These are phyloP conservation scores for Centella asiatica DNA, from an alignment of 129 eudicot genomes.

Conservation along the genomic window DNA sequence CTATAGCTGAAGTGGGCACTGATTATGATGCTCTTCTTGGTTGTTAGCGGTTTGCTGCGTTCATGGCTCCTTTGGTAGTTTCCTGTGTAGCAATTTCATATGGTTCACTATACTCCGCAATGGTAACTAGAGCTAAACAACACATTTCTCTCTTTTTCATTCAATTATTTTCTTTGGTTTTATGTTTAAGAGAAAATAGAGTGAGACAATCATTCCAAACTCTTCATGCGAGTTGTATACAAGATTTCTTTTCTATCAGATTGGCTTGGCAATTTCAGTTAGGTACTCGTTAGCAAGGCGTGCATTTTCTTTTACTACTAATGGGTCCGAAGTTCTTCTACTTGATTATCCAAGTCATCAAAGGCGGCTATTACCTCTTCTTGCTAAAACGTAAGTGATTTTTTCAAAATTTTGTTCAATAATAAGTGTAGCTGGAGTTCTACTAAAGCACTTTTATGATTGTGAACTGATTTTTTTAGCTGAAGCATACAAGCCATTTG, in stretches of 20 bases:
- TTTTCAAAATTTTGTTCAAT: too few relatives aligned
- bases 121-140: conserved; percentile 32
- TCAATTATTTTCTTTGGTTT: background rate
- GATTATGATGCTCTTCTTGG: conserved; percentile 9
- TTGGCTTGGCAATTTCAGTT: conserved; percentile 62
- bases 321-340: conserved; percentile 70
- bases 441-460: too few relatives aligned
- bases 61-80: conserved; percentile 83
- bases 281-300: conserved; percentile 78
- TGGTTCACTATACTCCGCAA: conserved; percentile 60
- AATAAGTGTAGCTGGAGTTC: too few relatives aligned
- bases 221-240: too few relatives aligned
- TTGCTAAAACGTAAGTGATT: conserved; percentile 86
- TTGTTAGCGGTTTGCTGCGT: conserved; percentile 84
- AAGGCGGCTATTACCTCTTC: conserved; percentile 76
- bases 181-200: too few relatives aligned
- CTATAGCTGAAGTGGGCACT: too few relatives aligned
- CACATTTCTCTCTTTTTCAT: background rate
- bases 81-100: conserved; percentile 73
- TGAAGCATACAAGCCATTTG: too few relatives aligned
- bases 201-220: too few relatives aligned
- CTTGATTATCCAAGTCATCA: conserved; percentile 99
- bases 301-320: conserved; percentile 58
- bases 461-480: background rate
- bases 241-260: conserved; percentile 25